These are phyloP conservation scores for Prunus mume DNA, from an alignment of 306 rosid genomes.

Conservation along the genomic window DNA sequence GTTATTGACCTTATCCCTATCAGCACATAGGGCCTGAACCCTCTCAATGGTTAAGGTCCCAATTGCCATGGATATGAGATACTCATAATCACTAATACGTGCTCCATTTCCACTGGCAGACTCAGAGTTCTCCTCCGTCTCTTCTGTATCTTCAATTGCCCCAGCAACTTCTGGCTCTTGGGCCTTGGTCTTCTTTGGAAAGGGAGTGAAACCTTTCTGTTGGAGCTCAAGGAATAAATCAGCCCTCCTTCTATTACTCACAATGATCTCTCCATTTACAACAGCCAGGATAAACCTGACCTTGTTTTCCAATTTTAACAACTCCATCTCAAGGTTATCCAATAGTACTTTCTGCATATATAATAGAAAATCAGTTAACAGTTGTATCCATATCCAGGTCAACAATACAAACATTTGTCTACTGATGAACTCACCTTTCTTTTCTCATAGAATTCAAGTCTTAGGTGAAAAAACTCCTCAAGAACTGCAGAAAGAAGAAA, in stretches of 20 bases:
- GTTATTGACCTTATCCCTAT: slow-evolving; percentile 52
- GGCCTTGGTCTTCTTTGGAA: slow-evolving; percentile 70
- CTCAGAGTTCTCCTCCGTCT: slow-evolving; percentile 44
- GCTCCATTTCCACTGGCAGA: slow-evolving; percentile 28
- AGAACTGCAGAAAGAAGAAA: slow-evolving; percentile 59
- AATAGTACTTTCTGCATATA: slow-evolving; percentile 60
- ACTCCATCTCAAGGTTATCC: slow-evolving; percentile 56
- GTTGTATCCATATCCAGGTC: not conserved
- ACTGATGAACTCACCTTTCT: slow-evolving; percentile 59
- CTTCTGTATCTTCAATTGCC: slow-evolving; percentile 59
- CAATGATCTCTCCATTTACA: slow-evolving; percentile 75
- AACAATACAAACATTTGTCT: not conserved
- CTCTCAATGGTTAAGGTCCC: slow-evolving; percentile 77
- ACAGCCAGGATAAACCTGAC: slow-evolving; percentile 85
- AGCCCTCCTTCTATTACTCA: slow-evolving; percentile 70
- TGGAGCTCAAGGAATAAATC: slow-evolving; percentile 75
- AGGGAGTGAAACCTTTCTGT: slow-evolving; percentile 86
- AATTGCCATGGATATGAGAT: slow-evolving; percentile 70
- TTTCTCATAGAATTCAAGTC: slow-evolving; percentile 70
- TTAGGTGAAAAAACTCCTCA: slow-evolving; percentile 69
- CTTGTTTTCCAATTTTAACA: slow-evolving; percentile 75
- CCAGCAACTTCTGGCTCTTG: slow-evolving; percentile 91
- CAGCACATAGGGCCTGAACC: slow-evolving; percentile 63
- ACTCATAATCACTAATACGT: slow-evolving; percentile 63
- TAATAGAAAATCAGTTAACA: slow-evolving; percentile 6